Evolutionary conservation across 2,329 filamentous ascomycete genomes (phyloP), one percentile per base, ranked within the genome.

Genomic region (Phialocephala sp.): DNA sequence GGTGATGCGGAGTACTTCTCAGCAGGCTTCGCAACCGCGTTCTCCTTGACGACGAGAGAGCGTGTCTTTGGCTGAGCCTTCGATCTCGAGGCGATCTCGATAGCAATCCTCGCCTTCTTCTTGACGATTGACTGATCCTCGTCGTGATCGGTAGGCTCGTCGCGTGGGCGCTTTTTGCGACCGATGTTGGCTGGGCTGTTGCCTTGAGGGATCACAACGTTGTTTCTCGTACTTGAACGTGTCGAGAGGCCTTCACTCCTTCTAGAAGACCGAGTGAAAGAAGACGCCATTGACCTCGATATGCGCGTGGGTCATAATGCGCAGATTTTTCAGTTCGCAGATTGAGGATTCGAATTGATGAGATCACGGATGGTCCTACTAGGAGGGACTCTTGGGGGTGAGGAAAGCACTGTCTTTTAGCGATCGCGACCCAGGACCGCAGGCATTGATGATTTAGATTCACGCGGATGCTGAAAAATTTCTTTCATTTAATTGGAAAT

Each of bases 71-170:
- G 66, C 39, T 63, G 47, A 39, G 74, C 69, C 66, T 77, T 74
- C 5, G 79, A 69, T 27, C 52, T n/a, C 36, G 65, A 37, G 8
- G 82, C 75, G 57, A 87, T 85, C 72, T 87, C 85, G 69, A 87
- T 83, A 27, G 83, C 78, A 71, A 87, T 83, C 67, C 82, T 79
- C 60, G 81, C 76, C 75, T 80, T 83, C 77, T 87, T 88, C 66
- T 78, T 73, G 62, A 79, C 78, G 55, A 80, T 72, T 58, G 77
- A 75, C 68, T 83, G 81, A 71, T 79, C 77, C 63, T 85, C 82
- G 56, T 82, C 80, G 65, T 47, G 59, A 69, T 72, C 77, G 72
- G 72, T 75, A 75, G 71, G 15, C 4, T 54, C 50, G 50, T 54
- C 50, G 22, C 64, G 57, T 18, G 61, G 56, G 45, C 68, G 66